Base-by-base conservation (phyloP, 2,329 filamentous ascomycete genomes). In the Pseudogymnoascus sp. region DNA sequence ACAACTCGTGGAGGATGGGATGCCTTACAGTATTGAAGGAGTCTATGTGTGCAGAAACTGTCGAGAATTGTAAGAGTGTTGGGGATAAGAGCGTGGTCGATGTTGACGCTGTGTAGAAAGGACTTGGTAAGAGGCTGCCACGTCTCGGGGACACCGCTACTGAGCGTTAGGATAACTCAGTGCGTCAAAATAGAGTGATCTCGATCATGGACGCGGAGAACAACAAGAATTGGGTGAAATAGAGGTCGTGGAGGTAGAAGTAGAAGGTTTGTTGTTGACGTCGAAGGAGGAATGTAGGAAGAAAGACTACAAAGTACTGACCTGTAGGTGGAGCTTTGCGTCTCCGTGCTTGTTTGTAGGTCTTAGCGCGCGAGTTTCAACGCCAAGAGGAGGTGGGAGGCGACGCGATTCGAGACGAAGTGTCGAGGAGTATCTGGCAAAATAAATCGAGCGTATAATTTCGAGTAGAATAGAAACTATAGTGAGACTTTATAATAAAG, bases 181-280 rank as follows among this genome's bases (percentile, higher is more conserved):
- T 60, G 58, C 58, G 58, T 41, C 58, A 40, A 40, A 40, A 60
- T n/a, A 40, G 38, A 23, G 33, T 60, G 14, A 18, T 40, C n/a
- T 60, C 58, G 33, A 38, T 60, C 58, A 60, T 60, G 58, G 58
- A 60, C 58, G 58, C 58, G 58, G 58, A 60, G 58, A 31, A 40
- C 58, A 41, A 60, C 35, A 60, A 40, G 58, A 40, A 41, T 60
- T 41, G 65, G 66, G 64, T 66, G 65, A 64, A 61, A 69, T 67
- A 65, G 66, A 66, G 63, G 66, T 66, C 59, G 62, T 67, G 66
- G 65, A 69, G 63, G 63, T 40, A 55, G 59, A 66, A 69, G 67
- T 71, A 72, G 66, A 63, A 67, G 64, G 59, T 68, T 69, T 71
- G 71, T 73, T 71, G 73, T 72, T 67, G 69, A 65, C 67, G 67